Evolutionary conservation across 257 asterid species (phyloP), one percentile per base, ranked within the genome.

Genomic region (Eustoma russellianum): DNA sequence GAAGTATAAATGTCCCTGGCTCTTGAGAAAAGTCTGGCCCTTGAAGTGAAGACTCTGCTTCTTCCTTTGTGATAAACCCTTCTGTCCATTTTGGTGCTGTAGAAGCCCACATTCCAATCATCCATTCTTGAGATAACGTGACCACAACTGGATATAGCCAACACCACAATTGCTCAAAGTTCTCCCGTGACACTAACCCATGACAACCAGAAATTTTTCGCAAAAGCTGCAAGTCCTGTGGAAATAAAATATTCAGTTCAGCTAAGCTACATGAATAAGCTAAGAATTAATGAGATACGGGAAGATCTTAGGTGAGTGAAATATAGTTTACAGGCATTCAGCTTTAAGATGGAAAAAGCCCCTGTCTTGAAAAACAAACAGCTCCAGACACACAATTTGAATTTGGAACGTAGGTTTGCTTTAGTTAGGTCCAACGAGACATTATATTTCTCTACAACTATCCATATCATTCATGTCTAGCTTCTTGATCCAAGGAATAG

Each of bases 91-190:
- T 40, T 17, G 98, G 96, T 14, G 87, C 62, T 30, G 57, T 19
- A 0, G 84, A 82, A 67, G 64, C 60, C 98, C 98, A 87, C 63
- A 77, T 55, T 9, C 70, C 16, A 33, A 74, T 77, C 9, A 88
- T 70, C 17, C 77, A 66, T 17, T 52, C 63, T 53, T 68, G 88
- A 13, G 98, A 85, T 66, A 92, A 64, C 38, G 90, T 73, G 44
- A 68, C 70, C 50, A 94, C 97, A 64, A 92, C 86, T 0, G 98
- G 97, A 67, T 82, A 92, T 62, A 92, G 57, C 97, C 97, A 92
- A 46, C 74, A 76, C 98, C 98, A 92, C 73, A 92, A 52, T 66
- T 79, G 83, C 77, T 88, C 97, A 7, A 92, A 92, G 62, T 79
- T 63, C 57, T 74, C 91, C 71, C 74, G 86, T 46, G 79, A 69